Evolutionary conservation across 495 filamentous ascomycete species (phyloP), one percentile per base, ranked within the genome.

Genomic region (Daldinia decipiens): DNA sequence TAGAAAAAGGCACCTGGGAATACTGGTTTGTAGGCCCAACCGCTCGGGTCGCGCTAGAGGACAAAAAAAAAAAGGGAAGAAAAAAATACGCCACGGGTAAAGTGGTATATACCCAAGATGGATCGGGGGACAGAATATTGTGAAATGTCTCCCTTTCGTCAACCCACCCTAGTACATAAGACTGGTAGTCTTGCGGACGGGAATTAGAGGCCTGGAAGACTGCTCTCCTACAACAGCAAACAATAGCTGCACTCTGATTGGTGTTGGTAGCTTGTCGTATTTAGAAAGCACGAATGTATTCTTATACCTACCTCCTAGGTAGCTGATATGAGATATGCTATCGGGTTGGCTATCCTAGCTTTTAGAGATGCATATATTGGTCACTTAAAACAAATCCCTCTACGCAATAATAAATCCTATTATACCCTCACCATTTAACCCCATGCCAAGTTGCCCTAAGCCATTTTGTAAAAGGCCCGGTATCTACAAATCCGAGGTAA

Each of bases 51-150:
- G 24, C 27, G 50, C 13, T 29, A 27, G 11, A 40, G 29, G 12
- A 39, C 24, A 13, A 34, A 26, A 26, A 26, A 29, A 21, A 59
- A 68, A 43, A 24, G 26, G 26, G 26, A 26, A 26, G 26, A n/a
- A 26, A 26, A 26, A 8, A 24, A 8, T n/a, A 36, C 34, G 43
- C 62, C 53, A 56, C 17, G 29, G 24, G 55, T 32, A 51, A 65
- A 31, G 60, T 55, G 69, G 53, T 68, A 61, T 43, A 59, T 29
- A 36, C 15, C 47, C 60, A 51, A 55, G 62, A 65, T 67, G 27
- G 64, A 47, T 58, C 32, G 15, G 66, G 74, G 73, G 82, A 87
- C 88, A 90, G 88, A 91, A 90, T 91, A 91, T 91, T 91, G 88
- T 91, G 88, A 91, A 91, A 91, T 90, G 88, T 86, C 79, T 71